Evolutionary conservation across 352 stramenopile species (phyloP).

Genomic region (Pythium rishiriense): DNA sequence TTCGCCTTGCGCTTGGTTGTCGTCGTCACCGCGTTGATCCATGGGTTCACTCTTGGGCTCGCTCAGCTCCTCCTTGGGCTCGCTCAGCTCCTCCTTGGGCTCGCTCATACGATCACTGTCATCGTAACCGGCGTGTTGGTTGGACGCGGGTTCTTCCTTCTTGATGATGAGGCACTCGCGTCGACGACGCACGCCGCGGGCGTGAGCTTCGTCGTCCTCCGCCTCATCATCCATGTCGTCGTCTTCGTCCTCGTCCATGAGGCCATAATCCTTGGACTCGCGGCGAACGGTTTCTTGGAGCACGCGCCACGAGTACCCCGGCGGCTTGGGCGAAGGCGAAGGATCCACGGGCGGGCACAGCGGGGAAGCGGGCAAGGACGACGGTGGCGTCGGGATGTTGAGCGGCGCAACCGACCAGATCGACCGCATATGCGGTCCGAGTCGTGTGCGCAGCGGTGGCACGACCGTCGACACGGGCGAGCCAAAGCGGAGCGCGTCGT

Average conservation of each 20-base stretch:
- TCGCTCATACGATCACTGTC: not conserved
- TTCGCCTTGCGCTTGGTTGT: constrained; percentile 3
- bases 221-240: constrained; percentile 29
- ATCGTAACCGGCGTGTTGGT: not conserved
- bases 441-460: constrained; percentile 12
- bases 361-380: too few species aligned
- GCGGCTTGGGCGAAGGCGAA: constrained; percentile 24
- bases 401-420: constrained; percentile 12
- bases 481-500: constrained; percentile 9
- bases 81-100: not conserved
- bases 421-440: constrained; percentile 3
- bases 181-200: not conserved
- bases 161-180: constrained; percentile 3
- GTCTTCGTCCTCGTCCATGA: constrained; percentile 47
- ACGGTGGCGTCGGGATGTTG: not conserved
- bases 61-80: not conserved
- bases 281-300: constrained; percentile 72
- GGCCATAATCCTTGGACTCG: constrained; percentile 64
- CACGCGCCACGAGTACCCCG: constrained; percentile 76
- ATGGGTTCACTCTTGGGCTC: not conserved
- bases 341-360: constrained; percentile 4
- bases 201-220: constrained; percentile 19
- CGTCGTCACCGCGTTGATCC: not conserved
- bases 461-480: not conserved
- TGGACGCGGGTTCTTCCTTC: not conserved